These are phyloP conservation scores for Populus euphratica DNA, from an alignment of 345 rosid species.

Conservation along the genomic window DNA sequence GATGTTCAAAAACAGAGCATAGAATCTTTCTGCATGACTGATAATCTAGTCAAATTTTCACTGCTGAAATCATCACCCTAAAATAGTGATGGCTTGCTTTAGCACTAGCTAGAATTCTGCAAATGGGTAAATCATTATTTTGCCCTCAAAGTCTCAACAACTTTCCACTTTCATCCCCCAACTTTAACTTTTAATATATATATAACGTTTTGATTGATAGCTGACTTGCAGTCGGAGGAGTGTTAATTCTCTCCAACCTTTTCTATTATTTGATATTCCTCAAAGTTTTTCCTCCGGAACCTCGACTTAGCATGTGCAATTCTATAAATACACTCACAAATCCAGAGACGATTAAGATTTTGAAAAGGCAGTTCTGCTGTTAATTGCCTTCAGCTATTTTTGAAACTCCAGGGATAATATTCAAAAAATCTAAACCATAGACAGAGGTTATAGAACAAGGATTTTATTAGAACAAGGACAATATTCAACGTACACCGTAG, in stretches of 20 bases:
- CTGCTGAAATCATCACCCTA: conserved; percentile 4
- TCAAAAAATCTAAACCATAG: too few species aligned
- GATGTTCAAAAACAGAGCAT: not conserved
- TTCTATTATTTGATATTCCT: too few species aligned
- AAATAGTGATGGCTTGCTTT: not conserved
- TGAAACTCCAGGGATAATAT: too few species aligned
- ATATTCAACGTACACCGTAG: too few species aligned
- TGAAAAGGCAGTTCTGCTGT: too few species aligned
- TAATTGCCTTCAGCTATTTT: too few species aligned
- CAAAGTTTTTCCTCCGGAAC: too few species aligned
- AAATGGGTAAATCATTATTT: not conserved
- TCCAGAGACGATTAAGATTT: too few species aligned
- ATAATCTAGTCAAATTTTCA: not conserved
- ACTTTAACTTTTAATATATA: not conserved
- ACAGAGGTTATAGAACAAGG: too few species aligned
- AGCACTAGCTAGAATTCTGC: not conserved
- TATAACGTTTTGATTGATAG: not conserved
- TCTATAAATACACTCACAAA: too few species aligned
- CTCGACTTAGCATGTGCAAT: not conserved
- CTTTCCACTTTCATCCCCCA: not conserved
- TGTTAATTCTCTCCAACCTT: not conserved
- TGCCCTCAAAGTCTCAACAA: not conserved
- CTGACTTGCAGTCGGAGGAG: not conserved
- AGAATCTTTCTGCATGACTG: not conserved
- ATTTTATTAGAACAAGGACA: too few species aligned